Evolutionary conservation across 495 filamentous ascomycete species (phyloP).

Genomic region (Lindgomyces ingoldianus): DNA sequence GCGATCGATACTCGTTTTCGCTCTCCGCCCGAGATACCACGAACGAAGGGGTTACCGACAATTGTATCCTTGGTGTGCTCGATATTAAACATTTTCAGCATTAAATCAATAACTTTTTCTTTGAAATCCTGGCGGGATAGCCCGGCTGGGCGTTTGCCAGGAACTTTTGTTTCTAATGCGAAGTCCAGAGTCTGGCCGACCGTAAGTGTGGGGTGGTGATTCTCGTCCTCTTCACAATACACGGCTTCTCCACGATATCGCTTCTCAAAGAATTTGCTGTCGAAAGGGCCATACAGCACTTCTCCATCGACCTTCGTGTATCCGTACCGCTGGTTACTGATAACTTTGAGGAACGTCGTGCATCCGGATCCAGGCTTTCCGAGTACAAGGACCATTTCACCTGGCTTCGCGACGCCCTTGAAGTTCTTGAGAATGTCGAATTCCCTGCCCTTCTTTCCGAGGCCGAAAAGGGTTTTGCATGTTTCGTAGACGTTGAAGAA

Average conservation of each 20-base stretch:
- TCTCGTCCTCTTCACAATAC: constrained; percentile 84
- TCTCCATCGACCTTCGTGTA: constrained; percentile 77
- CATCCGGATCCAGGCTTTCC: constrained; percentile 85
- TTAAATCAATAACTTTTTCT: constrained; percentile 64
- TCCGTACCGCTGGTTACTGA: constrained; percentile 78
- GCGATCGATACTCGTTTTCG: constrained; percentile 76
- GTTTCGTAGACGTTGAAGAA: constrained; percentile 73
- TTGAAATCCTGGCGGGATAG: constrained; percentile 69
- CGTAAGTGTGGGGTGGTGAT: constrained; percentile 78
- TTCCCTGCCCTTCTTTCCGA: constrained; percentile 63
- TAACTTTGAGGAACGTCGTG: constrained; percentile 82
- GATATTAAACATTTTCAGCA: constrained; percentile 88
- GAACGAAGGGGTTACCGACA: constrained; percentile 77
- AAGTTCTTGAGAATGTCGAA: constrained; percentile 63
- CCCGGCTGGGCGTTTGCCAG: constrained; percentile 68
- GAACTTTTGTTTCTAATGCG: constrained; percentile 78
- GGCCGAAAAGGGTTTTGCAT: constrained; percentile 57
- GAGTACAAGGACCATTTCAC: constrained; percentile 89
- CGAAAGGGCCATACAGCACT: constrained; percentile 76
- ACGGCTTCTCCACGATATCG: constrained; percentile 78
- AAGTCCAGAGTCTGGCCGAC: constrained; percentile 83
- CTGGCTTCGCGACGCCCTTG: constrained; percentile 64
- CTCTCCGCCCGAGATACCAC: constrained; percentile 85
- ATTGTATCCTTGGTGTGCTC: constrained; percentile 79
- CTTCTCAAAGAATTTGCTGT: constrained; percentile 58